Evolutionary conservation across 768 basidiomycete genomes (phyloP).

Genomic region (Hemileccinum rubropunctum): DNA sequence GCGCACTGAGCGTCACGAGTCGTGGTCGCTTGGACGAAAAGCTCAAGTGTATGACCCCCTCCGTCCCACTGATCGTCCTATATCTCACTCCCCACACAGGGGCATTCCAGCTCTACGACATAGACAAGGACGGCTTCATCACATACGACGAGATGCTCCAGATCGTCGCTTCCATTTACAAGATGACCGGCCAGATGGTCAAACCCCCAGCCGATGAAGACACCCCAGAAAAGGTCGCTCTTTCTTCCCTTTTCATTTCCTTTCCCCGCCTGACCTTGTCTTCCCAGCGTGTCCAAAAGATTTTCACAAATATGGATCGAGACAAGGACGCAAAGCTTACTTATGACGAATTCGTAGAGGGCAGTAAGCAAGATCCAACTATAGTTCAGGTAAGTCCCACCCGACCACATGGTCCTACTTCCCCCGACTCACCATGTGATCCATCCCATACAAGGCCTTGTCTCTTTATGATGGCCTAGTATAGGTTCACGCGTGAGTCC

Average conservation of each 20-base stretch:
- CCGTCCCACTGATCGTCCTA: constrained; percentile 12
- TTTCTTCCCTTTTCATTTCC: constrained; percentile 9
- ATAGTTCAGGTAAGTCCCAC: constrained; percentile 81
- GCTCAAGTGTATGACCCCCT: constrained; percentile 79
- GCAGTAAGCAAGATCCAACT: constrained; percentile 97
- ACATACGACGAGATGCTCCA: constrained; percentile 99
- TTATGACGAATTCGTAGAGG: constrained; percentile 97
- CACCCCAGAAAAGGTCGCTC: constrained; percentile 92
- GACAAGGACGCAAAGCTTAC: constrained; percentile 93
- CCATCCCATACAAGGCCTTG: constrained; percentile 58
- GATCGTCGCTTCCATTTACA: constrained; percentile 98
- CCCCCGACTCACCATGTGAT: constrained; percentile 19
- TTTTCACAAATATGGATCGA: constrained; percentile 95
- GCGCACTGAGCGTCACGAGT: constrained; percentile 92
- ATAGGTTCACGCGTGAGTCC: constrained; percentile 37
- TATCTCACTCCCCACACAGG: constrained; percentile 48
- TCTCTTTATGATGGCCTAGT: constrained; percentile 95
- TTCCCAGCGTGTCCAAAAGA: constrained; percentile 92
- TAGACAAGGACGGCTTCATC: constrained; percentile 96
- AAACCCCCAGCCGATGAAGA: constrained; percentile 98
- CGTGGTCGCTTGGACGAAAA: constrained; percentile 95
- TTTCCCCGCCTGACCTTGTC: constrained; percentile 11
- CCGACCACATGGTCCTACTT: constrained; percentile 6
- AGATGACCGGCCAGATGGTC: constrained; percentile 99
- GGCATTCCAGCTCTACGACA: constrained; percentile 99